These are phyloP conservation scores for Plicaturopsis crispa DNA, from an alignment of 768 basidiomycete genomes.

Conservation along the genomic window DNA sequence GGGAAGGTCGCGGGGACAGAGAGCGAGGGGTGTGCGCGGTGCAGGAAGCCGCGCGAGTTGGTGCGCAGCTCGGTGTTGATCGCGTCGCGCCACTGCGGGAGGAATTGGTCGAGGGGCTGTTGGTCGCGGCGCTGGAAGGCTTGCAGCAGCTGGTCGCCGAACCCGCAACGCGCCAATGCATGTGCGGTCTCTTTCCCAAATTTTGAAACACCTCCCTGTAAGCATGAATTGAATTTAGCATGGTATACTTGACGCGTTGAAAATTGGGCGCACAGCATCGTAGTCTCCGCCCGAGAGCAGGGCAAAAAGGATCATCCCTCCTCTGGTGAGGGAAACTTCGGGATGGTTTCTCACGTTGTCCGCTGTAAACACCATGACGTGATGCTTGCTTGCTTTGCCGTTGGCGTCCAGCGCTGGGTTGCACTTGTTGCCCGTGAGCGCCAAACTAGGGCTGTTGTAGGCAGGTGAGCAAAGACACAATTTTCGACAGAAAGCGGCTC, in stretches of 20 bases:
- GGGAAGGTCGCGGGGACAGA: slow-evolving; percentile 41
- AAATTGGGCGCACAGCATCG: background rate
- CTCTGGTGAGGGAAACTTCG: background rate
- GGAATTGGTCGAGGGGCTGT: slow-evolving; percentile 10
- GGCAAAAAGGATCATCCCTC: slow-evolving; percentile 1
- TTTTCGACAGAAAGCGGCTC: slow-evolving; percentile 6
- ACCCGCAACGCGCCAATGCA: slow-evolving; percentile 17
- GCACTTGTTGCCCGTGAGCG: slow-evolving; percentile 62
- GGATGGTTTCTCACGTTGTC: slow-evolving; percentile 1
- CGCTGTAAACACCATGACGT: slow-evolving; percentile 36
- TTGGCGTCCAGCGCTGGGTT: slow-evolving; percentile 56
- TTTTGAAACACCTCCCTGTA: slow-evolving; percentile 10
- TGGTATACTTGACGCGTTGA: background rate
- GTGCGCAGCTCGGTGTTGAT: slow-evolving; percentile 18
- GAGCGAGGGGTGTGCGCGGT: slow-evolving; percentile 6
- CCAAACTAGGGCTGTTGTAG: slow-evolving; percentile 64
- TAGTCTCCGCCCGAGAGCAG: slow-evolving; percentile 1
- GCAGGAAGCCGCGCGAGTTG: slow-evolving; percentile 14
- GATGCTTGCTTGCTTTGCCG: slow-evolving; percentile 71
- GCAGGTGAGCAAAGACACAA: too few species aligned
- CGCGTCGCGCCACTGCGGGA: slow-evolving; percentile 15
- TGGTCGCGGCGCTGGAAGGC: slow-evolving; percentile 10
- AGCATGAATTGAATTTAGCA: background rate
- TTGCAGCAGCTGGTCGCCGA: slow-evolving; percentile 15
- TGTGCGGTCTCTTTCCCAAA: slow-evolving; percentile 14